These are phyloP conservation scores for Quercus robur DNA, from an alignment of 306 rosid genomes.

Conservation along the genomic window DNA sequence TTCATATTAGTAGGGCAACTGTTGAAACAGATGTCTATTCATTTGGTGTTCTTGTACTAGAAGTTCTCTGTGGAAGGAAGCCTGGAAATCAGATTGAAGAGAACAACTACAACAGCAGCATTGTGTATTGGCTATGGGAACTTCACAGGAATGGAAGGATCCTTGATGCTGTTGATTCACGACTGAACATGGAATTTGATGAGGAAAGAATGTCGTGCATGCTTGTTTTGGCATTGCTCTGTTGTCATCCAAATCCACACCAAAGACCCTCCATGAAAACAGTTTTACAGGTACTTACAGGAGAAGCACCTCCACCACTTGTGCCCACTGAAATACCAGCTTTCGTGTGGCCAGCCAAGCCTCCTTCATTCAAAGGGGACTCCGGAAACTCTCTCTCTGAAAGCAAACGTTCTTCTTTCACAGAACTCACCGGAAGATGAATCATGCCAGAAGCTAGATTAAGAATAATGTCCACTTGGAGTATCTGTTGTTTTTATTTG, in stretches of 20 bases:
- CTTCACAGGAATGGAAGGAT: constrained; percentile 37
- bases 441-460: neutral
- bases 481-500: neutral
- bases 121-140: constrained; percentile 70
- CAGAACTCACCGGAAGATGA: neutral
- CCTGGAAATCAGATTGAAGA: constrained; percentile 38
- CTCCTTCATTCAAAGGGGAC: constrained; percentile 39
- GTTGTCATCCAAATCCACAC: constrained; percentile 76
- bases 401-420: neutral
- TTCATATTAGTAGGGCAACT: constrained; percentile 57
- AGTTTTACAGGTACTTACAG: constrained; percentile 54
- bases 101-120: constrained; percentile 43
- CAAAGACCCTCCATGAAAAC: constrained; percentile 5
- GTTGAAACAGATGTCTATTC: constrained; percentile 77
- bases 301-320: constrained; percentile 47
- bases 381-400: constrained; percentile 4
- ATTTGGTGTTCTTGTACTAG: constrained; percentile 61
- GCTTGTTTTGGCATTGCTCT: constrained; percentile 60
- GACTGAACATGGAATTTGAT: constrained; percentile 20
- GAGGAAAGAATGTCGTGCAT: constrained; percentile 24
- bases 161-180: constrained; percentile 39
- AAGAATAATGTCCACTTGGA: neutral
- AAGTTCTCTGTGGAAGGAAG: constrained; percentile 63
- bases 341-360: constrained; percentile 71
- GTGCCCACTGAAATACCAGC: constrained; percentile 56